Evolutionary conservation across 495 filamentous ascomycete genomes (phyloP).

Genomic region (Aspergillus bertholletiae): DNA sequence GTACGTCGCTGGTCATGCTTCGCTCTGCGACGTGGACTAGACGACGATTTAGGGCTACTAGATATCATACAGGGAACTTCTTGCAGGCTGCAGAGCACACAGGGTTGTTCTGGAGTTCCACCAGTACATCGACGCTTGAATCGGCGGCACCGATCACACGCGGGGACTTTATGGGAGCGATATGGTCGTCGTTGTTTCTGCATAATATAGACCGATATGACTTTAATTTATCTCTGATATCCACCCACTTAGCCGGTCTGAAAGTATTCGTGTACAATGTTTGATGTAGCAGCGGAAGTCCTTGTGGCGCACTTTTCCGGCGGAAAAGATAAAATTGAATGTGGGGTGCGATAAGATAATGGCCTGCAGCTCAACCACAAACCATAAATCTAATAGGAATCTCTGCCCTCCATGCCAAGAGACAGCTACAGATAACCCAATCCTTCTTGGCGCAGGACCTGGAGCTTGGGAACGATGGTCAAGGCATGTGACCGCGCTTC

Average conservation of each 20-base stretch:
- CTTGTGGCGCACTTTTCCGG: conserved; percentile 3
- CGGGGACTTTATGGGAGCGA: conserved; percentile 29
- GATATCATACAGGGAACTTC: conserved; percentile 12
- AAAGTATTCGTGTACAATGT: neutral
- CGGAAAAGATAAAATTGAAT: conserved; percentile 3
- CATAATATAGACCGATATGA: neutral
- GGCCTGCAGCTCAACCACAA: neutral
- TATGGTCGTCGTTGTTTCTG: conserved; percentile 19
- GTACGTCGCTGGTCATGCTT: conserved; percentile 2
- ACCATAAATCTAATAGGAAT: neutral
- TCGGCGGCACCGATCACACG: conserved; percentile 27
- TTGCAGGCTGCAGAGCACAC: conserved; percentile 23
- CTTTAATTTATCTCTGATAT: neutral
- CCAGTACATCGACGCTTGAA: conserved; percentile 27
- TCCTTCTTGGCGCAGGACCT: neutral
- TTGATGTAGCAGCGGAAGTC: neutral
- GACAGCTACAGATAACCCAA: neutral
- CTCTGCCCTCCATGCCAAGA: neutral
- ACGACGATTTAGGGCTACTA: neutral
- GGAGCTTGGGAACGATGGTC: neutral
- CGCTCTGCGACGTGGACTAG: neutral
- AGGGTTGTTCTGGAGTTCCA: conserved; percentile 16
- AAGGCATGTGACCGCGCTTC: no score
- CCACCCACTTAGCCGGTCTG: neutral
- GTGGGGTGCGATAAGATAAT: neutral